Evolutionary conservation across 805 yeast genomes (phyloP).

Genomic region (Wickerhamiella shivajii): DNA sequence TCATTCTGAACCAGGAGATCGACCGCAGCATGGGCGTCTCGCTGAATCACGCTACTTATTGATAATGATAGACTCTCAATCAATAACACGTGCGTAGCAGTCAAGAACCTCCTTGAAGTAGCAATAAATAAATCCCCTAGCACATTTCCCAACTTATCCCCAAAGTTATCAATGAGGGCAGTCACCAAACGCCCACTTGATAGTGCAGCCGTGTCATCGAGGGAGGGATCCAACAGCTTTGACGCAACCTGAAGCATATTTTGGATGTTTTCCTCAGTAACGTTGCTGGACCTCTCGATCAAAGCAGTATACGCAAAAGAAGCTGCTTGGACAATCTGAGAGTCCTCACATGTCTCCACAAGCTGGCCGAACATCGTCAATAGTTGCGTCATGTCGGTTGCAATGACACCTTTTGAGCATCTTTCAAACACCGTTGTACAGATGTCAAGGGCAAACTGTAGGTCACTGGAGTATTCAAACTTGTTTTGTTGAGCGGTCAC

Average conservation of each 20-base stretch:
- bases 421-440: conserved; percentile 20
- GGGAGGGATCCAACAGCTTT: conserved; percentile 51
- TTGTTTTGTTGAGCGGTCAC: conserved; percentile 1
- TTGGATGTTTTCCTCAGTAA: conserved; percentile 12
- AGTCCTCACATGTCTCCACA: conserved; percentile 42
- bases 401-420: conserved; percentile 17
- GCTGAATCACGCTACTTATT: conserved; percentile 52
- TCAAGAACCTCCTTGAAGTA: conserved; percentile 48
- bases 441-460: conserved; percentile 42
- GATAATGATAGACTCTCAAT: conserved; percentile 65
- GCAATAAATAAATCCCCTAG: conserved; percentile 52
- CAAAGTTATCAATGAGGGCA: conserved; percentile 41
- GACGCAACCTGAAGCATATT: conserved; percentile 50
- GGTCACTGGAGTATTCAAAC: conserved; percentile 43
- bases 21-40: conserved; percentile 49
- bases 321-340: conserved; percentile 60
- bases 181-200: conserved; percentile 58
- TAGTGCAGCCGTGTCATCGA: conserved; percentile 70
- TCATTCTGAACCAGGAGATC: conserved; percentile 35
- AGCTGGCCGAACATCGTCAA: conserved; percentile 33
- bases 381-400: conserved; percentile 13
- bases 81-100: conserved; percentile 56
- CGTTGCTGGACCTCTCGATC: conserved; percentile 26
- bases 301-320: conserved; percentile 59
- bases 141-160: conserved; percentile 27